These are phyloP conservation scores for Patellaria atrata DNA, from an alignment of 495 filamentous ascomycete genomes.

Conservation along the genomic window DNA sequence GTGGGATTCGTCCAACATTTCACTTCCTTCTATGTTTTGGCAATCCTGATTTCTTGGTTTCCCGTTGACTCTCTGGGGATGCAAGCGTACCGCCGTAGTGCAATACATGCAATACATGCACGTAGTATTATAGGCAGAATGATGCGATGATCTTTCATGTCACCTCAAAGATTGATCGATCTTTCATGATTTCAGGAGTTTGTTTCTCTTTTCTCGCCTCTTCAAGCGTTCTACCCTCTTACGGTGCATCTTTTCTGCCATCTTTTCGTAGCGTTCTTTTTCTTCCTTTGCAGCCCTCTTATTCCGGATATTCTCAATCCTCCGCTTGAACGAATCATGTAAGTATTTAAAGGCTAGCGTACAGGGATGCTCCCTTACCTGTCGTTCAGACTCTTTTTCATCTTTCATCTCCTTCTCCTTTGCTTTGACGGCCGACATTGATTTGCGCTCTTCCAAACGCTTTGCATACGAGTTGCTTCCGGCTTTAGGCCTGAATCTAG, in stretches of 20 bases:
- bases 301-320: conserved; percentile 66
- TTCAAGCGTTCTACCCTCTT: conserved; percentile 87
- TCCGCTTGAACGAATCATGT: conserved; percentile 35
- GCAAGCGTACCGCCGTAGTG: too few relatives aligned
- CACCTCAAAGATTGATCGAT: background rate
- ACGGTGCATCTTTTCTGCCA: conserved; percentile 94
- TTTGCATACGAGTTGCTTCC: conserved; percentile 66
- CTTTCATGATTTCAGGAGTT: conserved; percentile 74
- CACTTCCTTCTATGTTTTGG: too few relatives aligned
- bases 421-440: conserved; percentile 61
- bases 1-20: too few relatives aligned
- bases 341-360: background rate
- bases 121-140: too few relatives aligned
- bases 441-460: conserved; percentile 48
- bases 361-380: conserved; percentile 39
- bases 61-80: too few relatives aligned
- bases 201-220: conserved; percentile 94
- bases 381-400: conserved; percentile 76
- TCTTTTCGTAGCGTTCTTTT: conserved; percentile 81
- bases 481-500: conserved; percentile 71
- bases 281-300: conserved; percentile 77
- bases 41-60: too few relatives aligned
- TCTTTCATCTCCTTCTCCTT: conserved; percentile 90
- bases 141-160: too few relatives aligned
- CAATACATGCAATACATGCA: too few relatives aligned